Evolutionary conservation across 192 early-diverging fungal species (phyloP).

Genomic region (Linnemannia zychae): DNA sequence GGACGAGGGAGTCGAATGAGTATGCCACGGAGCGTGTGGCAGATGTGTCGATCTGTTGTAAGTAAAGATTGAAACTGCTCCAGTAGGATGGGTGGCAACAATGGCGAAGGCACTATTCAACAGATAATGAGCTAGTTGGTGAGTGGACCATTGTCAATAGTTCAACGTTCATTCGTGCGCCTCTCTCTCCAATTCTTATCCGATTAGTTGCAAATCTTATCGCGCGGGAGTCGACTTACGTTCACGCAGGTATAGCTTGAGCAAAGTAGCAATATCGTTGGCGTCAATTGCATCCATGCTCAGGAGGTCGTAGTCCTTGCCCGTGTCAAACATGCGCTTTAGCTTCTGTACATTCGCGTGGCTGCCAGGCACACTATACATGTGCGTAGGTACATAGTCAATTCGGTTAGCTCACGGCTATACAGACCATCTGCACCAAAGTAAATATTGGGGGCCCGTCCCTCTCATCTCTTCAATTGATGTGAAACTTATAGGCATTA

Average conservation of each 20-base stretch:
- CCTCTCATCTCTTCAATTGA: neutral
- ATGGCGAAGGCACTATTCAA: conserved; percentile 36
- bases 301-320: conserved; percentile 46
- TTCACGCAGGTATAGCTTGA: conserved; percentile 74
- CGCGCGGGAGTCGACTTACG: conserved; percentile 49
- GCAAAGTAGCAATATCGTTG: conserved; percentile 68
- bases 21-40: conserved; percentile 40
- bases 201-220: neutral
- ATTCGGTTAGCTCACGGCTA: neutral
- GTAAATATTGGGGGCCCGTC: neutral
- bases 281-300: conserved; percentile 60
- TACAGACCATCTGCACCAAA: neutral
- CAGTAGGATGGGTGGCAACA: conserved; percentile 33
- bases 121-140: neutral
- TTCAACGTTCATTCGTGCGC: neutral
- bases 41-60: conserved; percentile 52
- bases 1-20: conserved; percentile 44
- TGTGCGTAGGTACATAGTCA: neutral
- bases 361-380: conserved; percentile 41
- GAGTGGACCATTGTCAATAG: neutral
- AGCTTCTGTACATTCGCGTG: conserved; percentile 49
- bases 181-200: neutral
- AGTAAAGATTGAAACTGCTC: conserved; percentile 34
- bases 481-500: neutral
- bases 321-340: conserved; percentile 52